Conservation (phyloP, 805 yeast genomes). For the Spathaspora arborariae region DNA sequence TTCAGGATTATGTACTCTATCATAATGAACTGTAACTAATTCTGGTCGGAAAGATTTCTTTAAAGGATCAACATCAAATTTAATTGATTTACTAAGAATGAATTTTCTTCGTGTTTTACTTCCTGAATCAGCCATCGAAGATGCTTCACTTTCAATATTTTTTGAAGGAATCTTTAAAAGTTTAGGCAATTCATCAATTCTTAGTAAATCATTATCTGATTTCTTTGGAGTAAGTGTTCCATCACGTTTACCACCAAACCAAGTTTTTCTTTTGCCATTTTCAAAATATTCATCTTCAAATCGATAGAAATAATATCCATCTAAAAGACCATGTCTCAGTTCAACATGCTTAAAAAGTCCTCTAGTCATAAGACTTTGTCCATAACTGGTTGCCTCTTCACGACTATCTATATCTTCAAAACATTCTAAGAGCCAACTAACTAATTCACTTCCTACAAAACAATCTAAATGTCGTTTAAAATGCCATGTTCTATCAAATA, state of each 20-base stretch:
- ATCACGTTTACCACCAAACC: conserved; percentile 29
- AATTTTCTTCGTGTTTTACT: conserved; percentile 35
- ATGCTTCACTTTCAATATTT: conserved; percentile 15
- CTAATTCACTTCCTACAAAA: conserved; percentile 82
- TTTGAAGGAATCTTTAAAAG: conserved; percentile 10
- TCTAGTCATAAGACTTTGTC: conserved; percentile 69
- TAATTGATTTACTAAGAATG: conserved; percentile 61
- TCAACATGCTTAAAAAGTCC: conserved; percentile 81
- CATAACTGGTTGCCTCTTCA: conserved; percentile 80
- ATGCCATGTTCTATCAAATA: conserved; percentile 89
- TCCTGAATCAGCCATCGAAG: conserved; percentile 25
- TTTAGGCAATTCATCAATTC: conserved; percentile 19
- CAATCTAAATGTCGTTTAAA: conserved; percentile 72
- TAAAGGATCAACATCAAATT: conserved; percentile 72
- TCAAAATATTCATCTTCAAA: conserved; percentile 52
- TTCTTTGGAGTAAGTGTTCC: conserved; percentile 14
- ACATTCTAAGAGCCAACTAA: conserved; percentile 76
- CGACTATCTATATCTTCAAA: conserved; percentile 76
- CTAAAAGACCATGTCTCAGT: conserved; percentile 75
- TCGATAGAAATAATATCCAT: conserved; percentile 90
- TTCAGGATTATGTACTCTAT: conserved; percentile 87
- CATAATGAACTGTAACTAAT: conserved; percentile 78
- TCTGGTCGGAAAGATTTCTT: conserved; percentile 75
- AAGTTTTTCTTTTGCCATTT: conserved; percentile 20
- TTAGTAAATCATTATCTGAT: conserved; percentile 25